Base-by-base conservation (phyloP, 345 rosid species). In the Salix purpurea region DNA sequence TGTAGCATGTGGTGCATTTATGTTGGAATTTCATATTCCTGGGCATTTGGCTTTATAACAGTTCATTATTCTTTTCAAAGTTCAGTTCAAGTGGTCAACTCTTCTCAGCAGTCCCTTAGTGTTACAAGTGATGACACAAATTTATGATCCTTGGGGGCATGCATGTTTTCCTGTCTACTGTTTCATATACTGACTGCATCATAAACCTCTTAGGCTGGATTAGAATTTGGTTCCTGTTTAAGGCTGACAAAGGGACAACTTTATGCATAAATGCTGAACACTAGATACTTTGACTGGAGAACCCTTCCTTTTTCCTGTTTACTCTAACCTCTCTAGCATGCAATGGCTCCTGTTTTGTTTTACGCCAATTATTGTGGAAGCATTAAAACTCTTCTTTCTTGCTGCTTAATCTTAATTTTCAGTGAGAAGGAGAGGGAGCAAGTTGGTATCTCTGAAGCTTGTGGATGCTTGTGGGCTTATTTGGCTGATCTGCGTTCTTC, bases 401-500 rank as follows among this genome's bases (percentile, higher is more conserved):
- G 67, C 61, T 74, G 71, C 40, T 67, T 58, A 70, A 11, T 71
- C 21, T 64, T n/a, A 32, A 72, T 46, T 69, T 85, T 72, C 90
- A 96, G 99, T 87, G 99, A 96, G 87, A 92, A 84, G 83, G 99
- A 96, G 86, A 86, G 98, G 82, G 86, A 93, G 67, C 87, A 84
- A 69, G 88, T 86, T 84, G 87, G 90, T 74, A 81, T 87, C 7
- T 76, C 88, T 54, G 98, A 91, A 80, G 82, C 82, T 54, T 90
- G 94, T 82, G 98, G 97, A 77, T 96, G 98, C 77, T 28, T 93
- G 86, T 96, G 99, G 99, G 84, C 88, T 23, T 96, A 96, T 84
- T 80, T 96, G 83, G 85, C 87, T 75, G 90, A 92, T 91, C 37
- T 90, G 82, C 98, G 98, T 81, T 81, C 85, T 72, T 83, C 74